Conservation (phyloP, 2,329 filamentous ascomycete species). For the Achaetomium macrosporum region DNA sequence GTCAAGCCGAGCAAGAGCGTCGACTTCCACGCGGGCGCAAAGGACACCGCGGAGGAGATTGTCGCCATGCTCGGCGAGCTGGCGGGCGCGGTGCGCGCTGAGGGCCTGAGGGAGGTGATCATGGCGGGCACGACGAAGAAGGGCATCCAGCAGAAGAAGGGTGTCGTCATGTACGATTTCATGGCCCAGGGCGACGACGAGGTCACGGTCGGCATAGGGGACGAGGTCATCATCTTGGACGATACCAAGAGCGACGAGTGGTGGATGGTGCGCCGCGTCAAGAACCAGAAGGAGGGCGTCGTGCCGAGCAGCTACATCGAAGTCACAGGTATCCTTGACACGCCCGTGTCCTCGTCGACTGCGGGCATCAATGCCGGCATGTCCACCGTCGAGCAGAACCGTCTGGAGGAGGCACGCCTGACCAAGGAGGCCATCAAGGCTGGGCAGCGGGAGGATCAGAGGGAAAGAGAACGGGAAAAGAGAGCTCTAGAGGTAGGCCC, state of each 20-base stretch:
- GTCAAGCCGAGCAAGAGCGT: conserved; percentile 88
- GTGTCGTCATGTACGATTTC: conserved; percentile 88
- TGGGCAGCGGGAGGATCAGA: conserved; percentile 50
- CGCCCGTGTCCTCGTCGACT: conserved; percentile 43
- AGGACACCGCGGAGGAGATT: conserved; percentile 94
- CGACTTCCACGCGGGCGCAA: conserved; percentile 94
- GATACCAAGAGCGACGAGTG: conserved; percentile 92
- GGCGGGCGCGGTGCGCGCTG: conserved; percentile 77
- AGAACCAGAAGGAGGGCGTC: conserved; percentile 91
- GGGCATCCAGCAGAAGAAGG: conserved; percentile 59
- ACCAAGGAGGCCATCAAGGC: conserved; percentile 71
- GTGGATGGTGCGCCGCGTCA: conserved; percentile 91
- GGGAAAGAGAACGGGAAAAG: conserved; percentile 31
- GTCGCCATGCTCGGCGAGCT: conserved; percentile 82
- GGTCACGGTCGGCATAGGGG: conserved; percentile 81
- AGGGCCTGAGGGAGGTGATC: conserved; percentile 77
- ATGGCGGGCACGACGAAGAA: conserved; percentile 64
- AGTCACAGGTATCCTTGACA: conserved; percentile 61
- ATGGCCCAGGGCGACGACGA: conserved; percentile 95
- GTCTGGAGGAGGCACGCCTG: conserved; percentile 74
- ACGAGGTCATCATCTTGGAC: conserved; percentile 87
- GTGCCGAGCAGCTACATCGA: conserved; percentile 97
- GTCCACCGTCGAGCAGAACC: conserved; percentile 71
- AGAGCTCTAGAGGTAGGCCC: conserved; percentile 65
- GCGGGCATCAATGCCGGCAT: conserved; percentile 45